These are phyloP conservation scores for Paecilomyces fulvus DNA, from an alignment of 2,329 filamentous ascomycete genomes.

Conservation along the genomic window DNA sequence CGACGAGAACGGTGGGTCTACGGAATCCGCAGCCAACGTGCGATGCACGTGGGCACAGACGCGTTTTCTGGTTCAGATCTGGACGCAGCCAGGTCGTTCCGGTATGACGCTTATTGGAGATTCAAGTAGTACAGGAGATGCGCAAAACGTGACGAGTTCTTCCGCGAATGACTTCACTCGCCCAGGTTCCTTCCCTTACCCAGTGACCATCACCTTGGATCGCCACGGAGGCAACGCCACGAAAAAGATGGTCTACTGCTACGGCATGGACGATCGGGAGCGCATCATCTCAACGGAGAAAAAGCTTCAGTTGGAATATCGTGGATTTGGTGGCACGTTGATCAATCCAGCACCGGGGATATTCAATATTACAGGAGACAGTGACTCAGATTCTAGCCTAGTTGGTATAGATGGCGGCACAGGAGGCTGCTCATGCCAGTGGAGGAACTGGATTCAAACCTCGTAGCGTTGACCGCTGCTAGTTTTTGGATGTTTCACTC, in stretches of 20 bases:
- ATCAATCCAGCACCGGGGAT: slow-evolving; percentile 44
- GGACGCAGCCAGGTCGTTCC: slow-evolving; percentile 43
- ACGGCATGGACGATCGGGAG: slow-evolving; percentile 43
- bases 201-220: slow-evolving; percentile 52
- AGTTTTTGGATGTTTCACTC: not conserved
- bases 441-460: slow-evolving; percentile 43
- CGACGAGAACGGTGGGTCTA: slow-evolving; percentile 44
- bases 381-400: slow-evolving; percentile 21
- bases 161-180: slow-evolving; percentile 40
- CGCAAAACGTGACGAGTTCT: slow-evolving; percentile 12
- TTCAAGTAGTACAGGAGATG: slow-evolving; percentile 10
- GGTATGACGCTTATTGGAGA: slow-evolving; percentile 17
- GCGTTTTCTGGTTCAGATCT: slow-evolving; percentile 54
- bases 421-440: slow-evolving; percentile 53
- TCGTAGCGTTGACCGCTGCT: not conserved
- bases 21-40: slow-evolving; percentile 36
- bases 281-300: slow-evolving; percentile 38
- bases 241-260: slow-evolving; percentile 54
- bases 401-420: slow-evolving; percentile 50
- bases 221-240: slow-evolving; percentile 48
- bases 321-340: slow-evolving; percentile 42
- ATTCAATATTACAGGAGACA: slow-evolving; percentile 20
- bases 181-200: slow-evolving; percentile 54
- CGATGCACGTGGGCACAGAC: slow-evolving; percentile 55
- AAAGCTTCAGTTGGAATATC: slow-evolving; percentile 45